Percentiles rank a stretch among this genome's conserved stretches.
These are phyloP conservation scores for Spirogloea muscicola DNA, from an alignment of 139 green algal species.

Conservation along the genomic window DNA sequence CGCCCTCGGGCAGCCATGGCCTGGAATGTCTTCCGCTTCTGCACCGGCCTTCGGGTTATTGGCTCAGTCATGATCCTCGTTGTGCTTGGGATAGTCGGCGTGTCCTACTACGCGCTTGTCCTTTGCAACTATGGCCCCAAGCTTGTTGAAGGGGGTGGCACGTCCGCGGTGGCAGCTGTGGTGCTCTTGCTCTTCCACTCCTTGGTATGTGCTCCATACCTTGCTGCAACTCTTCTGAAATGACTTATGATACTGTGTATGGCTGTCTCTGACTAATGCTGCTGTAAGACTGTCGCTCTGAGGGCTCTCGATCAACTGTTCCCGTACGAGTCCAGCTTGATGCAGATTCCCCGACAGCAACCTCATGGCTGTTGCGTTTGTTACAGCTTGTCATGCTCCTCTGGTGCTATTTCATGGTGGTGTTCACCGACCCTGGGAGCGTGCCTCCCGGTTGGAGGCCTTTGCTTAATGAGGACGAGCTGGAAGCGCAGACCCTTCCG, in stretches of 20 bases:
- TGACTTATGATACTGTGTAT: neutral
- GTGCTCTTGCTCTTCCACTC: constrained; percentile 54
- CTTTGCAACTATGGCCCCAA: constrained; percentile 49
- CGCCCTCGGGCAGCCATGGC: too few relatives aligned
- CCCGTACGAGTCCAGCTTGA: too few relatives aligned
- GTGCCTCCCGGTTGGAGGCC: constrained; percentile 87
- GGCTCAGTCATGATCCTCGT: constrained; percentile 78
- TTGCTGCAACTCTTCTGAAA: neutral
- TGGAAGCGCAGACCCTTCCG: constrained; percentile 26
- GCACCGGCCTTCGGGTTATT: constrained; percentile 52
- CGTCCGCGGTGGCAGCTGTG: neutral
- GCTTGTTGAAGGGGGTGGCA: constrained; percentile 23
- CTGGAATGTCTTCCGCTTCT: constrained; percentile 33
- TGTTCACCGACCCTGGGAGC: constrained; percentile 71
- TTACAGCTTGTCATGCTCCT: constrained; percentile 73
- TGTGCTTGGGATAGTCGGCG: constrained; percentile 66
- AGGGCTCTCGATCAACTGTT: too few relatives aligned
- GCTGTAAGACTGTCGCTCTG: neutral
- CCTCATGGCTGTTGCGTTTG: too few relatives aligned
- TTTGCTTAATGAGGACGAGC: constrained; percentile 61
- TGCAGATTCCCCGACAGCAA: too few relatives aligned
- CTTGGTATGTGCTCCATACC: constrained; percentile 56
- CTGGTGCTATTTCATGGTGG: constrained; percentile 85
- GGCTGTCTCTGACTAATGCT: neutral
- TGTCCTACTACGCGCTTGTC: constrained; percentile 68